Percentiles rank a stretch among this genome's conserved stretches.
These are phyloP conservation scores for Coemansia sp. DNA, from an alignment of 192 early-diverging fungal species.

Conservation along the genomic window DNA sequence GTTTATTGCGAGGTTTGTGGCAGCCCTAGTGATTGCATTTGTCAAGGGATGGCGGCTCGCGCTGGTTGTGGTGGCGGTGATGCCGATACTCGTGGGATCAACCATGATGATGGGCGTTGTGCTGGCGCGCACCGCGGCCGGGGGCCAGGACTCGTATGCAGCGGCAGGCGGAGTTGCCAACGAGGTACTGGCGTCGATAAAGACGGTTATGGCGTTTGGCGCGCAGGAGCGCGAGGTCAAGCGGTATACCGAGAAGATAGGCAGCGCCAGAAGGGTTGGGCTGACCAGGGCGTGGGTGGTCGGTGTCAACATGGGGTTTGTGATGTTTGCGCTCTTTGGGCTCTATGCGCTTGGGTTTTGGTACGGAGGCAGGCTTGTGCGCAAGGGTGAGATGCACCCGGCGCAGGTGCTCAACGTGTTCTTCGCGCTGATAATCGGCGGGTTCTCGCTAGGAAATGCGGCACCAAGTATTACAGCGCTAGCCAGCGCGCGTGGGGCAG, in stretches of 20 bases:
- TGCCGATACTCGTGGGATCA: conserved; percentile 69
- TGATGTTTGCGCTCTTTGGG: conserved; percentile 74
- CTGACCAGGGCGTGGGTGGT: conserved; percentile 61
- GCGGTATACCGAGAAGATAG: conserved; percentile 64
- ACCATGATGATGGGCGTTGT: conserved; percentile 61
- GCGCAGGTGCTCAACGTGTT: conserved; percentile 78
- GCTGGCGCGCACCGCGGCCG: conserved; percentile 44
- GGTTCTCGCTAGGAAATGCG: conserved; percentile 68
- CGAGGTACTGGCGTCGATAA: conserved; percentile 78
- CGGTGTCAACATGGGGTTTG: conserved; percentile 69
- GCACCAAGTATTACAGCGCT: conserved; percentile 75
- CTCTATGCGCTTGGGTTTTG: conserved; percentile 82
- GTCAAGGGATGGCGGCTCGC: conserved; percentile 78
- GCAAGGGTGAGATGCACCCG: conserved; percentile 49
- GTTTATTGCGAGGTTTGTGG: conserved; percentile 65
- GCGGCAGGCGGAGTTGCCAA: conserved; percentile 82
- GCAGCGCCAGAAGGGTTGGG: conserved; percentile 62
- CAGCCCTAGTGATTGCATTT: conserved; percentile 79
- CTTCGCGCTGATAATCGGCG: conserved; percentile 85
- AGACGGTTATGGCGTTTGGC: conserved; percentile 88
- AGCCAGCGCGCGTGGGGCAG: conserved; percentile 77
- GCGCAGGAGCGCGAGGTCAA: conserved; percentile 68
- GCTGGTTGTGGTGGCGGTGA: conserved; percentile 72
- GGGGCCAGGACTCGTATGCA: conserved; percentile 72
- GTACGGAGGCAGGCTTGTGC: conserved; percentile 71